Base-by-base conservation (phyloP, 2,329 filamentous ascomycete genomes). In the Ascochyta lentis region DNA sequence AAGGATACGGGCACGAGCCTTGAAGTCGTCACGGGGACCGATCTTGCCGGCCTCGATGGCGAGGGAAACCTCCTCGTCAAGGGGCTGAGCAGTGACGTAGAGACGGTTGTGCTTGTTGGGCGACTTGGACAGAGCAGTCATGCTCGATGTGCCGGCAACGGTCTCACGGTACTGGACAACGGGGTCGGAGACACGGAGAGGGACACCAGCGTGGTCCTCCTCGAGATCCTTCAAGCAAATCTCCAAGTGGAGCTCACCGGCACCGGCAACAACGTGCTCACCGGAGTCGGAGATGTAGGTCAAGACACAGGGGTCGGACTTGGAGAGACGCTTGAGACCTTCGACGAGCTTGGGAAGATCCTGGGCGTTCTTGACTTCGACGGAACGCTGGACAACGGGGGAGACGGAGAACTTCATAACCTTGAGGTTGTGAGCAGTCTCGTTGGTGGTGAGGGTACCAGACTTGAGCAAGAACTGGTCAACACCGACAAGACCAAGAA, bases 21-120 rank as follows among this genome's bases (percentile, higher is more conserved):
- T 99, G 90, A 98, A 92, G 84, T 99, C 95, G 80, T 99, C 95
- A 86, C 94, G 92, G 67, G 95, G 91, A 76, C 82, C 85, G 79
- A 99, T 92, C 86, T 92, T 95, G 84, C 95, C 95, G 52, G 77
- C 67, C 85, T 99, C 95, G 67, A 99, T 99, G 75, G 90, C 91
- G 76, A 87, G 86, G 72, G 91, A 85, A 59, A 99, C 89, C 72
- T 98, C 95, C 86, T 99, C 95, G 41, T 87, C 87, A 53, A 99
- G 85, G 72, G 95, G 95, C 82, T 92, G 83, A 66, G 95, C 95
- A 80, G 86, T 87, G 83, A 99, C 89, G 86, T 98, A 99, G 60
- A 99, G 86, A 92, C 95, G 94, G 88, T 99, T 99, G 90, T 99
- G 95, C 92, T 99, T 99, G 91, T 99, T 99, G 84, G 95, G 95